A percentile compares a stretch with the other conserved stretches of the same genome.
Conservation (phyloP, 2,329 filamentous ascomycete genomes). For the Cytospora schulzeri region DNA sequence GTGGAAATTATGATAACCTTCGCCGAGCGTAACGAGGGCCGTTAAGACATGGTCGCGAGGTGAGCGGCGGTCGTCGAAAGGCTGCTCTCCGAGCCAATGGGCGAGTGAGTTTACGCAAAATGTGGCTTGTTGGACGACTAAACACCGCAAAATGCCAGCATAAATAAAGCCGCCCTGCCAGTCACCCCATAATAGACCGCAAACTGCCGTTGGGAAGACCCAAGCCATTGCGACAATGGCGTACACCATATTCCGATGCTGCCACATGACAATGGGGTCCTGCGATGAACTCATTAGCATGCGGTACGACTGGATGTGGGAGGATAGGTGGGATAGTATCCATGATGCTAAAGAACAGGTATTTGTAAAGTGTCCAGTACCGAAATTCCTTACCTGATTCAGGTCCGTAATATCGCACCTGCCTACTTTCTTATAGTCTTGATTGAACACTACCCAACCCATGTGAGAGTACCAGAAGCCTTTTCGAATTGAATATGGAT, state of each 20-base stretch:
- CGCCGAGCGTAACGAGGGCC: constrained; percentile 80
- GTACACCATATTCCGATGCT: constrained; percentile 80
- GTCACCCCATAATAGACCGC: constrained; percentile 79
- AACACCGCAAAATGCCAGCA: constrained; percentile 81
- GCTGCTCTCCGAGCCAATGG: constrained; percentile 90
- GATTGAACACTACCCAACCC: constrained; percentile 92
- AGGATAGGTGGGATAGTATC: no score
- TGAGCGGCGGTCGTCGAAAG: constrained; percentile 90
- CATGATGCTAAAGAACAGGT: no score
- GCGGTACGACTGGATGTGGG: no score
- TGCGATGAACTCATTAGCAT: no score
- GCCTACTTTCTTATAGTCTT: constrained; percentile 86
- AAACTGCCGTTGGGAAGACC: constrained; percentile 72
- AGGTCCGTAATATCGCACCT: constrained; percentile 87
- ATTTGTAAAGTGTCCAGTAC: no score
- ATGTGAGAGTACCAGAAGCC: constrained; percentile 82
- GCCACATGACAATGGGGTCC: constrained; percentile 82
- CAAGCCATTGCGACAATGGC: constrained; percentile 73
- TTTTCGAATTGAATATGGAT: constrained; percentile 89
- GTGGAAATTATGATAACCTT: constrained; percentile 93
- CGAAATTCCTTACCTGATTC: constrained; percentile 59
- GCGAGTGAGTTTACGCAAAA: constrained; percentile 94
- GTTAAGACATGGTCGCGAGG: constrained; percentile 87
- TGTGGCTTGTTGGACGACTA: constrained; percentile 88
- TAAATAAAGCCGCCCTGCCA: constrained; percentile 83